These are phyloP conservation scores for Fusarium robinianum DNA, from an alignment of 2,329 filamentous ascomycete species.

Conservation along the genomic window DNA sequence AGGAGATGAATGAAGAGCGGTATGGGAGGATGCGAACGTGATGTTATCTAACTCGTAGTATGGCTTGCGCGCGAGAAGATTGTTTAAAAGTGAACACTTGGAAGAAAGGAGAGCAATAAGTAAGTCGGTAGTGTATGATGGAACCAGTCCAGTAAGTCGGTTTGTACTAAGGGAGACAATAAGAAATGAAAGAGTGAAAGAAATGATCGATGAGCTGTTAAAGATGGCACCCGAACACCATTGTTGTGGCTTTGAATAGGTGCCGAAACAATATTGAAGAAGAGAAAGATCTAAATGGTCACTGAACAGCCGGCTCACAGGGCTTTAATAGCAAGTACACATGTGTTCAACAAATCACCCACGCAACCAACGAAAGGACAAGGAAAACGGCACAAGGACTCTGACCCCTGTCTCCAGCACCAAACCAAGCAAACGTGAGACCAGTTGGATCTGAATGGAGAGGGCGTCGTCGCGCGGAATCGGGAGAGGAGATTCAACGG, in stretches of 20 bases:
- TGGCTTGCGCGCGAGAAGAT: no score
- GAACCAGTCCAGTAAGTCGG: conserved; percentile 19
- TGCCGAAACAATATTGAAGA: conserved; percentile 20
- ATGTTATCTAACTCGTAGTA: no score
- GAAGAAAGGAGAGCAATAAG: no score
- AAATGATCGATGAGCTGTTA: conserved; percentile 29
- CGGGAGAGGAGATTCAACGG: conserved; percentile 17
- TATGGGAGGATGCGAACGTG: no score
- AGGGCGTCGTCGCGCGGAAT: conserved; percentile 13
- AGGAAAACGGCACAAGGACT: conserved; percentile 12
- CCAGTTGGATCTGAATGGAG: conserved; percentile 6
- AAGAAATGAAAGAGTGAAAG: conserved; percentile 24
- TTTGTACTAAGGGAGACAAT: conserved; percentile 20
- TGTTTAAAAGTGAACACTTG: conserved; percentile 11
- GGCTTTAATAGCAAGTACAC: conserved; percentile 34
- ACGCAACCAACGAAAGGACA: conserved; percentile 13
- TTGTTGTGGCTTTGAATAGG: conserved; percentile 35
- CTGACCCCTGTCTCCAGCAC: conserved; percentile 15
- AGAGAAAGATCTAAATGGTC: conserved; percentile 23
- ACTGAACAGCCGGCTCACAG: conserved; percentile 25
- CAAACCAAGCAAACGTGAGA: conserved; percentile 17
- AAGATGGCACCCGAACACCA: conserved; percentile 34
- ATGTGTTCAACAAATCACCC: conserved; percentile 17
- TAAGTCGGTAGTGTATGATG: conserved; percentile 20
- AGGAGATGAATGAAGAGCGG: no score